These are phyloP conservation scores for Fonsecaea multimorphosa DNA, from an alignment of 2,329 filamentous ascomycete species.

Conservation along the genomic window DNA sequence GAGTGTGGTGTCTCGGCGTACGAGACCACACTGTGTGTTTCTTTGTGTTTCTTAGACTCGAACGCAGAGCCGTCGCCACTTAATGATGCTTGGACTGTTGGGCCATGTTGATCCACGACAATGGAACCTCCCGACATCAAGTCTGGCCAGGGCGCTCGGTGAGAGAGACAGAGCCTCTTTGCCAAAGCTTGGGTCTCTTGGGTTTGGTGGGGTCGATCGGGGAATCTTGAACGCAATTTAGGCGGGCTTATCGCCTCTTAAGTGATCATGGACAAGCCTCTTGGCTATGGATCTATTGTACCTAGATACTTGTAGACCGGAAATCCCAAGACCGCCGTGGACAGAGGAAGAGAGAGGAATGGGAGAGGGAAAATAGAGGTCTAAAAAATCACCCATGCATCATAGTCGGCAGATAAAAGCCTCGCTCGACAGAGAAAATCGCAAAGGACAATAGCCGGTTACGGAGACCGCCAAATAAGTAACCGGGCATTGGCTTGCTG, in stretches of 20 bases:
- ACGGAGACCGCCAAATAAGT: slow-evolving; percentile 9
- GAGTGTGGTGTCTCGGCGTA: not conserved
- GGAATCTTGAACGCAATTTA: not conserved
- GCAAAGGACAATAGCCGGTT: slow-evolving; percentile 12
- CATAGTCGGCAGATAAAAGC: slow-evolving; percentile 7
- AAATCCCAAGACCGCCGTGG: not conserved
- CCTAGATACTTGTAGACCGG: not conserved
- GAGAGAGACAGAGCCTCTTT: not conserved
- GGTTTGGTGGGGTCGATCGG: slow-evolving; percentile 9
- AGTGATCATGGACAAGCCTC: not conserved
- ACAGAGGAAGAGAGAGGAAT: not conserved
- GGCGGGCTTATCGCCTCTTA: slow-evolving; percentile 1
- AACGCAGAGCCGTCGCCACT: not conserved
- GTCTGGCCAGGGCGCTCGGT: not conserved
- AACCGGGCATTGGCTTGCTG: slow-evolving; percentile 2
- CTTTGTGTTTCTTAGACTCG: slow-evolving; percentile 1
- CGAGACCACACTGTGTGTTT: not conserved
- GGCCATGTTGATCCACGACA: slow-evolving; percentile 14
- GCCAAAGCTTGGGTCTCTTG: not conserved
- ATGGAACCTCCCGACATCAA: slow-evolving; percentile 26
- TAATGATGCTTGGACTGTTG: slow-evolving; percentile 13
- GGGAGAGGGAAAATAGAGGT: not conserved
- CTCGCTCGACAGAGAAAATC: not conserved
- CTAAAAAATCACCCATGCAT: slow-evolving; percentile 6
- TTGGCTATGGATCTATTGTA: slow-evolving; percentile 2